Evolutionary conservation across 257 asterid species (phyloP).

Genomic region (Penstemon barbatus): DNA sequence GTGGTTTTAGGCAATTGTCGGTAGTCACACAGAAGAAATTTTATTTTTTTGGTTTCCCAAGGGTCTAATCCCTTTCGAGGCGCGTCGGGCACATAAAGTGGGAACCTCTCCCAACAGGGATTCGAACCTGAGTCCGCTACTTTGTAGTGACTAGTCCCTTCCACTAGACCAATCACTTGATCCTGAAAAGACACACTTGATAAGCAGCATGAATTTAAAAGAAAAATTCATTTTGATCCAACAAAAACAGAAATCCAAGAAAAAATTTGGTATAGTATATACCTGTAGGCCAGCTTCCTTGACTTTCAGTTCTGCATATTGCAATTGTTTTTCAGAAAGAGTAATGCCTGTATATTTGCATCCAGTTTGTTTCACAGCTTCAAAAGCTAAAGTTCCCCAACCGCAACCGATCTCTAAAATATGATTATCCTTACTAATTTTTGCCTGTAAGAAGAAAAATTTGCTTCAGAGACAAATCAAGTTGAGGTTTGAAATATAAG

Average conservation of each 20-base stretch:
- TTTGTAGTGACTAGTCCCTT: too few relatives aligned
- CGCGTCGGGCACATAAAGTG: too few relatives aligned
- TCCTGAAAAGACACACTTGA: slow-evolving; percentile 33
- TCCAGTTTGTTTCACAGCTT: slow-evolving; percentile 56
- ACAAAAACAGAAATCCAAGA: too few relatives aligned
- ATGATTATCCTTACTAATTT: slow-evolving; percentile 49
- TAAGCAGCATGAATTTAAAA: background rate
- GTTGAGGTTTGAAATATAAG: too few relatives aligned
- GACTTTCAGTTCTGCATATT: slow-evolving; percentile 47
- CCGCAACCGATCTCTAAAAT: slow-evolving; percentile 74
- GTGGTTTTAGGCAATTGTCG: slow-evolving; percentile 46
- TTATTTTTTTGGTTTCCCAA: too few relatives aligned
- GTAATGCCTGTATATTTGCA: slow-evolving; percentile 74
- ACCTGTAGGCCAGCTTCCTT: slow-evolving; percentile 65
- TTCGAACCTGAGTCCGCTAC: too few relatives aligned
- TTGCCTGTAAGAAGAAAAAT: slow-evolving; percentile 42
- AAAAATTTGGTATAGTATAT: background rate
- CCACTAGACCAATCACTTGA: too few relatives aligned
- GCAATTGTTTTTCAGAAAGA: slow-evolving; percentile 55
- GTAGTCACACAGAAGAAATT: slow-evolving; percentile 58
- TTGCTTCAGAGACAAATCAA: too few relatives aligned
- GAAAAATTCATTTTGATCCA: background rate
- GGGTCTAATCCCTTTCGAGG: too few relatives aligned
- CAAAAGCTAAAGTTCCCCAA: slow-evolving; percentile 84
- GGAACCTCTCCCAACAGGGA: too few relatives aligned